phyloP scores from a whole-genome alignment of 306 rosid genomes.

The Fragaria ananassa region DNA sequence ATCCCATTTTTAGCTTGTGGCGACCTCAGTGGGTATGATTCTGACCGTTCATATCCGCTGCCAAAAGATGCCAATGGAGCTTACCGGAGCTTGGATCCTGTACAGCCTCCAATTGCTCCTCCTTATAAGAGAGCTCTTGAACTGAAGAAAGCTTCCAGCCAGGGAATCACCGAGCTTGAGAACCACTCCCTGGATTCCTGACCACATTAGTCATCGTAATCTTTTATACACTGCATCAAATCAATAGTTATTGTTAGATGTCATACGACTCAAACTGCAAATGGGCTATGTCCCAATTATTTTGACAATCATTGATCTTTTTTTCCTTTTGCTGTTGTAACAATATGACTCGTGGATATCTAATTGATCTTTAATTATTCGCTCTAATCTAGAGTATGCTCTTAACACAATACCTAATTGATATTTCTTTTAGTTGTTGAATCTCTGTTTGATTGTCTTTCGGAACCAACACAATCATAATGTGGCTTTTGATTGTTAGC shows the following conservation, averaged over 20 bases:
- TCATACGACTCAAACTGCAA: background rate
- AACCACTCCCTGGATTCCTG: conserved; percentile 65
- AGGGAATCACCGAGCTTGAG: conserved; percentile 60
- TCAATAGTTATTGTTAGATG: conserved; percentile 19
- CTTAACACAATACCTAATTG: background rate
- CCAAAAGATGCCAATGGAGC: conserved; percentile 78
- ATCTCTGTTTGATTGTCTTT: background rate
- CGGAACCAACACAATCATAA: conserved; percentile 1
- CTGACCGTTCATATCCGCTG: conserved; percentile 83
- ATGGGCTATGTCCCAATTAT: background rate
- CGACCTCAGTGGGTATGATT: conserved; percentile 80
- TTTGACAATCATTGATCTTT: background rate
- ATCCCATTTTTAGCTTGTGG: conserved; percentile 93
- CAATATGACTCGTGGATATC: background rate
- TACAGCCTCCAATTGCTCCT: conserved; percentile 87
- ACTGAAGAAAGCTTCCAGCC: conserved; percentile 53
- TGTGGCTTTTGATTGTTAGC: background rate
- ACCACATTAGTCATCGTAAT: conserved; percentile 27
- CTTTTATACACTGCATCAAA: conserved; percentile 12
- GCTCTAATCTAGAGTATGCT: background rate
- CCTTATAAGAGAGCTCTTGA: conserved; percentile 67
- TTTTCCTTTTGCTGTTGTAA: background rate
- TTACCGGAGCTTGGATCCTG: conserved; percentile 81
- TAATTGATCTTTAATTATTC: background rate
- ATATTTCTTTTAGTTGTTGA: background rate